Conservation (phyloP, 2,329 filamentous ascomycete species). For the Chaetomiaceae sp. region DNA sequence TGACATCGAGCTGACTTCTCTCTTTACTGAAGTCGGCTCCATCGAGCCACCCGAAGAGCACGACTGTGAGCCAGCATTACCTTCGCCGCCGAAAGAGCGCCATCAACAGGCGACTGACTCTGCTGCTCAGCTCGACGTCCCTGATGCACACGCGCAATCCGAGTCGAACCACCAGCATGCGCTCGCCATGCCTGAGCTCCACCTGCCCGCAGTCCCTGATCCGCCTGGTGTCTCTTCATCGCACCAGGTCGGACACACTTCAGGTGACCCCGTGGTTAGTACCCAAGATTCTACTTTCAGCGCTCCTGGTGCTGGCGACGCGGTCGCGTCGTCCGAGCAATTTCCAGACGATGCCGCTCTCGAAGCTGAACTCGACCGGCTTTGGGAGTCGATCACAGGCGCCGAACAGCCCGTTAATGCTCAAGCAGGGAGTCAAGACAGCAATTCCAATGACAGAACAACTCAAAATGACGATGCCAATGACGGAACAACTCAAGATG, state of each 20-base stretch:
- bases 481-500: not conserved
- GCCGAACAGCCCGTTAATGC: constrained; percentile 19
- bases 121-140: constrained; percentile 7
- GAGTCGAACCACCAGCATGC: not conserved
- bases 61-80: constrained; percentile 12
- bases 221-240: constrained; percentile 21
- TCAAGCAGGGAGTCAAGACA: constrained; percentile 11
- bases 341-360: constrained; percentile 4
- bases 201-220: constrained; percentile 25
- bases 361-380: constrained; percentile 8
- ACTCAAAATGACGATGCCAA: not conserved
- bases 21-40: constrained; percentile 16
- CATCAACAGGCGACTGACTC: constrained; percentile 9
- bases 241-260: constrained; percentile 25
- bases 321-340: not conserved
- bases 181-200: constrained; percentile 1
- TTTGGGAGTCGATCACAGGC: constrained; percentile 11
- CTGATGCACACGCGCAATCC: not conserved
- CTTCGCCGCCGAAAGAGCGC: not conserved
- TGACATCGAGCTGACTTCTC: constrained; percentile 14
- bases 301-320: not conserved
- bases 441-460: not conserved
- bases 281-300: constrained; percentile 11
- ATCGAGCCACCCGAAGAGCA: not conserved
- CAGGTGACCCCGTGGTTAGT: constrained; percentile 26